A percentile compares a stretch with the other conserved stretches of the same genome.
Evolutionary conservation across 148 eudicot species (phyloP).

Genomic region (Chenopodium quinoa): DNA sequence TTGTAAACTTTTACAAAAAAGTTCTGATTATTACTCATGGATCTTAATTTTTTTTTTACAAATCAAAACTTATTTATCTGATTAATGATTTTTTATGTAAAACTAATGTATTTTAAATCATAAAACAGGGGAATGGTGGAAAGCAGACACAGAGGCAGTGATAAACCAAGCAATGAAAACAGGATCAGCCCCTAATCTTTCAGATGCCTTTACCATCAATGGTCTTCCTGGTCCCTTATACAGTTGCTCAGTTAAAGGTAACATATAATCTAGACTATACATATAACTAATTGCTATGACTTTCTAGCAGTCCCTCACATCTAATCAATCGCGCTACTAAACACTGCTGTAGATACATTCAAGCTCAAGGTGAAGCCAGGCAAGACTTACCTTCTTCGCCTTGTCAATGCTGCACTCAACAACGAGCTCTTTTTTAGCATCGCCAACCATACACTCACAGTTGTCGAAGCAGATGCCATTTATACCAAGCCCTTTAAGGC

Average conservation of each 20-base stretch:
- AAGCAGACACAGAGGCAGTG: slow-evolving; percentile 31
- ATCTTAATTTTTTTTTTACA: too few species aligned
- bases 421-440: slow-evolving; percentile 35
- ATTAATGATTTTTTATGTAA: too few species aligned
- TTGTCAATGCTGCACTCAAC: slow-evolving; percentile 36
- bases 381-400: slow-evolving; percentile 31
- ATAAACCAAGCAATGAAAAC: slow-evolving; percentile 33
- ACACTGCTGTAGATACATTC: slow-evolving; percentile 11
- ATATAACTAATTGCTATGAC: too few species aligned
- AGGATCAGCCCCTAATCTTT: slow-evolving; percentile 35
- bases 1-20: too few species aligned
- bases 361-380: slow-evolving; percentile 33
- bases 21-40: too few species aligned
- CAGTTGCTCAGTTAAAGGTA: slow-evolving; percentile 31
- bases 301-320: not conserved
- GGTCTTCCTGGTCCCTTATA: slow-evolving; percentile 34
- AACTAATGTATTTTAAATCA: too few species aligned
- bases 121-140: slow-evolving; percentile 38
- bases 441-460: slow-evolving; percentile 26
- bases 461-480: slow-evolving; percentile 32
- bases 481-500: slow-evolving; percentile 26
- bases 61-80: too few species aligned
- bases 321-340: not conserved
- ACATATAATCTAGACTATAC: not conserved
- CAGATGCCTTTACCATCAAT: slow-evolving; percentile 35